These are phyloP conservation scores for Phytopythium boreale DNA, from an alignment of 352 stramenopile genomes.

Conservation along the genomic window DNA sequence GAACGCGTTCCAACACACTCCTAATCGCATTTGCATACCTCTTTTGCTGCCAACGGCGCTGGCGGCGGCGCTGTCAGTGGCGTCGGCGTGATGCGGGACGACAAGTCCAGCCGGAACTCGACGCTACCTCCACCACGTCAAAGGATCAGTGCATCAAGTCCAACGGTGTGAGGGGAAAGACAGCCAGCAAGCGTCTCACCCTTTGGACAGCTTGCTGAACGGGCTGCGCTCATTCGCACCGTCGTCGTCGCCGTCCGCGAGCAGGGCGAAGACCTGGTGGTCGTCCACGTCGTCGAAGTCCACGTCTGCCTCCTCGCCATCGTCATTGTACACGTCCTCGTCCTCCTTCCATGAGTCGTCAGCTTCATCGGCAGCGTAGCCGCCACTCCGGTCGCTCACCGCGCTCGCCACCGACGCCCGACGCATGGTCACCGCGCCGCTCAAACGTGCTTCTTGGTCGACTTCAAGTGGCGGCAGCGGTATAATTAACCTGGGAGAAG, in stretches of 20 bases:
- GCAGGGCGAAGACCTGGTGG: conserved; percentile 47
- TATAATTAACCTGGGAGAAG: not conserved
- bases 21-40: not conserved
- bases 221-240: conserved; percentile 6
- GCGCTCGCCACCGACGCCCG: conserved; percentile 25
- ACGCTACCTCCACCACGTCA: conserved; percentile 18
- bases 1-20: not conserved
- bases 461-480: not conserved
- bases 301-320: conserved; percentile 23
- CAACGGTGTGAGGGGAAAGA: not conserved
- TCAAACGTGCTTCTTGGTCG: not conserved
- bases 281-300: conserved; percentile 67
- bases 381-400: not conserved
- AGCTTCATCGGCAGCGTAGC: not conserved
- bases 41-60: not conserved
- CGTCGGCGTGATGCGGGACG: conserved; percentile 30
- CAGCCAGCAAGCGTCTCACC: conserved; percentile 8
- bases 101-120: conserved; percentile 57
- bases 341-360: not conserved
- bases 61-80: conserved; percentile 5
- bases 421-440: conserved; percentile 2
- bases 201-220: conserved; percentile 15
- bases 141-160: not conserved
- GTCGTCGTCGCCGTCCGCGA: conserved; percentile 42
- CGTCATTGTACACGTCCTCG: not conserved